Evolutionary conservation across 1,139 yeast genomes (phyloP).

Genomic region (Saccharomyces hybrid): DNA sequence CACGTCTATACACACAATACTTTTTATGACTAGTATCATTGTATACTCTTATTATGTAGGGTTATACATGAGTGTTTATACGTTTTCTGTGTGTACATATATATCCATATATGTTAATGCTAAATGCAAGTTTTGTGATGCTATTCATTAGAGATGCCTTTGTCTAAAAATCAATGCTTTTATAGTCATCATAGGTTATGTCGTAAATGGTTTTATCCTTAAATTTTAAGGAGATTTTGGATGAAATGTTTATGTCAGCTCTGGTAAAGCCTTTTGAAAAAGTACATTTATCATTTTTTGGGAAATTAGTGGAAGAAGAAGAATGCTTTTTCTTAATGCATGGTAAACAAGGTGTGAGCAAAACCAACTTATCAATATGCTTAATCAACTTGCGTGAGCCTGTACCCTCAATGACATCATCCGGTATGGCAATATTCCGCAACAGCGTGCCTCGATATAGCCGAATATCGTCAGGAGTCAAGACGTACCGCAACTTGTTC

Average conservation of each 20-base stretch:
- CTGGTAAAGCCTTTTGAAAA: conserved; percentile 28
- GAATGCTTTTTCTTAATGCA: conserved; percentile 18
- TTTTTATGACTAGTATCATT: neutral
- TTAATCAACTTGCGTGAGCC: conserved; percentile 15
- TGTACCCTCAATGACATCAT: neutral
- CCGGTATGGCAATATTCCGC: conserved; percentile 6
- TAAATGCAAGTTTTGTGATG: conserved; percentile 1
- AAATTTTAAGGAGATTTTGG: conserved; percentile 13
- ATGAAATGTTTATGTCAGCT: conserved; percentile 22
- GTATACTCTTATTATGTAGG: neutral
- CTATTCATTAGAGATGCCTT: conserved; percentile 3
- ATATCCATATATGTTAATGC: neutral
- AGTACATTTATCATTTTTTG: conserved; percentile 8
- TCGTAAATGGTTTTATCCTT: conserved; percentile 16
- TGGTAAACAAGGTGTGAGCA: conserved; percentile 26
- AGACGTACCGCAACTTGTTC: conserved; percentile 14
- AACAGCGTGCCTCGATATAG: conserved; percentile 4
- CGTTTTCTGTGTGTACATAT: neutral
- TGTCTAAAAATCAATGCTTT: neutral
- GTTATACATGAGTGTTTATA: neutral
- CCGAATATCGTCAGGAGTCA: conserved; percentile 14
- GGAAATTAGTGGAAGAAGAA: neutral
- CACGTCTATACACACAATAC: conserved; percentile 2
- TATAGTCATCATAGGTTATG: conserved; percentile 19
- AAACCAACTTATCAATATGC: conserved; percentile 28